These are phyloP conservation scores for Metschnikowia noctiluminum DNA, from an alignment of 805 yeast species.

Conservation along the genomic window DNA sequence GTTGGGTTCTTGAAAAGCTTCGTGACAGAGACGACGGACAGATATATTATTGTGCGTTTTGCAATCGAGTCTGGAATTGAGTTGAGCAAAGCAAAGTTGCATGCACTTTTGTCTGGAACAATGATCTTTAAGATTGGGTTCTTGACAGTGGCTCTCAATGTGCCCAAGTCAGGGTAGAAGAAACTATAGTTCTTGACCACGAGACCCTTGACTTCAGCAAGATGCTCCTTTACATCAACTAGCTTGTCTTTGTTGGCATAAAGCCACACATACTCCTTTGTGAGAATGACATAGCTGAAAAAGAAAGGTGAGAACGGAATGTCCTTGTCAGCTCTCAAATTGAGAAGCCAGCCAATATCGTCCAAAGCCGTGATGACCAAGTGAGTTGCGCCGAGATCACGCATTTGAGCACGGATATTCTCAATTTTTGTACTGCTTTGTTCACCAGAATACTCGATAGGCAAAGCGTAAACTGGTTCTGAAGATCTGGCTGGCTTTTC, in stretches of 20 bases:
- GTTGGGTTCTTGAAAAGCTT: slow-evolving; percentile 73
- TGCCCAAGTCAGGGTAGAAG: slow-evolving; percentile 55
- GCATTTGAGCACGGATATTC: slow-evolving; percentile 30
- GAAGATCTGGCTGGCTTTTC: slow-evolving; percentile 33
- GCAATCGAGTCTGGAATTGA: slow-evolving; percentile 30
- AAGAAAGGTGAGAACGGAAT: slow-evolving; percentile 86
- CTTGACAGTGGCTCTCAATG: slow-evolving; percentile 20
- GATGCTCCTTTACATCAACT: slow-evolving; percentile 27
- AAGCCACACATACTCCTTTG: slow-evolving; percentile 37
- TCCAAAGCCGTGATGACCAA: slow-evolving; percentile 73
- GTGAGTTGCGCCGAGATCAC: slow-evolving; percentile 20
- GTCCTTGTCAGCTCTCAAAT: slow-evolving; percentile 73
- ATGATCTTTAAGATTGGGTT: slow-evolving; percentile 21
- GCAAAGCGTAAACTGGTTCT: slow-evolving; percentile 31
- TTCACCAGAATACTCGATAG: slow-evolving; percentile 34
- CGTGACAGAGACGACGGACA: slow-evolving; percentile 41
- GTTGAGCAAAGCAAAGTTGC: slow-evolving; percentile 31
- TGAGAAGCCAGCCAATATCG: slow-evolving; percentile 89
- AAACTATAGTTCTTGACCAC: slow-evolving; percentile 49
- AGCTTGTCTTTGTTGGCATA: slow-evolving; percentile 52
- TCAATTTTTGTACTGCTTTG: slow-evolving; percentile 27
- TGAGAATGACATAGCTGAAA: slow-evolving; percentile 55
- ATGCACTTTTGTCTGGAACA: slow-evolving; percentile 29
- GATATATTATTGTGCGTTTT: slow-evolving; percentile 21
- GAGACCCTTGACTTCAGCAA: slow-evolving; percentile 26